Evolutionary conservation across 768 basidiomycete species (phyloP), one percentile per base, ranked within the genome.

Genomic region (Tylopilus cervinicoccineus): DNA sequence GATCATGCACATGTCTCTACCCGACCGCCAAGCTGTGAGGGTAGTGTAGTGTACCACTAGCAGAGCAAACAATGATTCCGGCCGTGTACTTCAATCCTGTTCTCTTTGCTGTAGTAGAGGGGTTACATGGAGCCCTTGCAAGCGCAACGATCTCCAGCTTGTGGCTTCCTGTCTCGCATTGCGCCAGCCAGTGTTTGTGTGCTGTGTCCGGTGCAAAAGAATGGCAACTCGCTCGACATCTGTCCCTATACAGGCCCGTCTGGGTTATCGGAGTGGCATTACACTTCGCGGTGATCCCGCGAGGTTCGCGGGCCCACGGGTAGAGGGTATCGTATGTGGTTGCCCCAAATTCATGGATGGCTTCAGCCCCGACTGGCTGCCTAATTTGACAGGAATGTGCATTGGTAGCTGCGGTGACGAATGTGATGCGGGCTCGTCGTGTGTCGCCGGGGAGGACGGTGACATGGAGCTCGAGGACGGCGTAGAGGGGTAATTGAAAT

Each of bases 401-500:
- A 48, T 42, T 11, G 52, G 38, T 5, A 31, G 45, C 14, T 51
- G 59, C 16, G 57, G 55, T 14, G 64, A 63, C 3, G 62, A 53
- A 32, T 63, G 62, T 37, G 51, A 46, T 24, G 45, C 36, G 6
- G 39, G 28, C 14, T 58, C 59, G 29, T 67, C 53, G 6, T 38
- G 52, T n/a, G 29, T 50, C 27, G 51, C 52, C 8, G 70, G 68
- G 1, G 73, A 72, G 32, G 77, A 79, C 34, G 75, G 70, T 8
- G 80, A 80, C 12, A 75, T 58, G 13, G 79, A 78, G 2, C 75
- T 72, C 27, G 80, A 83, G 10, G 83, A 81, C 26, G 78, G 75
- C 6, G 78, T 71, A 16, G 85, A 81, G 5, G 80, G 81, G 45
- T 72, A 78, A 28, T 75, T 77, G 14, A 71, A 70, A 5, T 76